A percentile compares a stretch with the other conserved stretches of the same genome.
Evolutionary conservation across 1,284 basidiomycete genomes (phyloP).

Genomic region (Irpex rosettiformis): DNA sequence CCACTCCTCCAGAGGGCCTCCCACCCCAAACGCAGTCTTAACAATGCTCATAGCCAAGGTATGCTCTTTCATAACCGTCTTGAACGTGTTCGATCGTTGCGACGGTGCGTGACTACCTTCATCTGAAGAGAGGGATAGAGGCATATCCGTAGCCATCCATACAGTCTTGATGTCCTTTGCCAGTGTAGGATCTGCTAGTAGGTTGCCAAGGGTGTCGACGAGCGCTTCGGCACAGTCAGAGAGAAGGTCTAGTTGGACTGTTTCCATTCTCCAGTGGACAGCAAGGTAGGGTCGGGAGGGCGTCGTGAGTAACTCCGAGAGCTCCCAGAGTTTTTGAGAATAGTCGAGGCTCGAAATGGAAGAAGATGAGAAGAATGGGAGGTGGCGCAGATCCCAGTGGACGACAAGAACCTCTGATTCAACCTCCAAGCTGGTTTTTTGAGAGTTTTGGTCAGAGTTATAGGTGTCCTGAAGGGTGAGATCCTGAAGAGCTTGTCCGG

Average conservation of each 20-base stretch:
- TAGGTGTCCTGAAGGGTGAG: conserved; percentile 1
- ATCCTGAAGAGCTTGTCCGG: not conserved
- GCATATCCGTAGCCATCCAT: conserved; percentile 49
- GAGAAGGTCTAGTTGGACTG: conserved; percentile 34
- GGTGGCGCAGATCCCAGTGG: conserved; percentile 42
- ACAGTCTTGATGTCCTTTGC: conserved; percentile 31
- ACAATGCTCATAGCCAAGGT: conserved; percentile 38
- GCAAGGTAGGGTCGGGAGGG: conserved; percentile 37
- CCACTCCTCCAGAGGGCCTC: conserved; percentile 37
- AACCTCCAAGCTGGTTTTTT: not conserved
- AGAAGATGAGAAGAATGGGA: conserved; percentile 31
- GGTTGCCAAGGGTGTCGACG: conserved; percentile 35
- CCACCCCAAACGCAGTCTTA: conserved; percentile 35
- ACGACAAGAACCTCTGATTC: conserved; percentile 38
- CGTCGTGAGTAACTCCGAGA: conserved; percentile 33
- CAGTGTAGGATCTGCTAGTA: conserved; percentile 30
- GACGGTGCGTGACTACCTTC: conserved; percentile 5
- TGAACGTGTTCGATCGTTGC: conserved; percentile 38
- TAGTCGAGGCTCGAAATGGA: conserved; percentile 28
- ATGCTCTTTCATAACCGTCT: conserved; percentile 31
- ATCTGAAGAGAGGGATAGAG: conserved; percentile 25
- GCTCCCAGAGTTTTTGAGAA: conserved; percentile 33
- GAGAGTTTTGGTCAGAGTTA: not conserved
- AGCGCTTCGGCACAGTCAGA: conserved; percentile 42
- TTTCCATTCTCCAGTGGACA: conserved; percentile 52